Evolutionary conservation across 1,139 yeast species (phyloP).

Genomic region (Blastobotrys proliferans): DNA sequence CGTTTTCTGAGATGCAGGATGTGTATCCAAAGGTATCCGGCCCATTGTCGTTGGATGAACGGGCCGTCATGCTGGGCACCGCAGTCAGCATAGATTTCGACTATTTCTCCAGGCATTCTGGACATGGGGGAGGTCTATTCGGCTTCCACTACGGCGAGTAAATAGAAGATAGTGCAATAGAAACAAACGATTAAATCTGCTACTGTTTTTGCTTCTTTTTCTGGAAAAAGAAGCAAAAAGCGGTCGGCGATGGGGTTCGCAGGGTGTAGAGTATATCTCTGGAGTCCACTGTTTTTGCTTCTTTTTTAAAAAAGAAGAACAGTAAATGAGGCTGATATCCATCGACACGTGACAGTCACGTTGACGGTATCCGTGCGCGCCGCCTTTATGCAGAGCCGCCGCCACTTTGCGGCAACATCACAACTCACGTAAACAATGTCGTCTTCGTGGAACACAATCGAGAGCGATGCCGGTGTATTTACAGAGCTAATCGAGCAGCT

Average conservation of each 20-base stretch:
- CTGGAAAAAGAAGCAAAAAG: too few species aligned
- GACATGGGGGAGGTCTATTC: conserved; percentile 38
- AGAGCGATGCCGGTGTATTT: conserved; percentile 72
- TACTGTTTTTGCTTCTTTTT: background rate
- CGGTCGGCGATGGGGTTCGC: too few species aligned
- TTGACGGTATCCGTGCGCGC: too few species aligned
- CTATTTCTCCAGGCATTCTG: conserved; percentile 84
- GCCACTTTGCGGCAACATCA: too few species aligned
- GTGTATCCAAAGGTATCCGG: conserved; percentile 25
- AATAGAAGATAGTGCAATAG: background rate
- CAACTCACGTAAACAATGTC: conserved; percentile 11
- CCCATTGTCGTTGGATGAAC: conserved; percentile 63
- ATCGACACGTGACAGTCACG: too few species aligned
- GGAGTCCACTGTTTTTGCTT: too few species aligned
- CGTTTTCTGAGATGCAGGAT: conserved; percentile 39
- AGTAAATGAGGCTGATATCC: too few species aligned
- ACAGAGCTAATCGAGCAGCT: conserved; percentile 59
- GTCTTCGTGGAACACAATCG: conserved; percentile 63
- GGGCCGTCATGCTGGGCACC: conserved; percentile 80
- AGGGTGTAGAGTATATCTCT: too few species aligned
- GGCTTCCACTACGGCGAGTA: conserved; percentile 39
- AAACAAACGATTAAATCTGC: background rate
- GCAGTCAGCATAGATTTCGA: conserved; percentile 94
- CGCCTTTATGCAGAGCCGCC: too few species aligned
- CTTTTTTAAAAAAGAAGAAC: too few species aligned